Conservation (phyloP, 2,329 filamentous ascomycete species). For the Aureobasidium musti region DNA sequence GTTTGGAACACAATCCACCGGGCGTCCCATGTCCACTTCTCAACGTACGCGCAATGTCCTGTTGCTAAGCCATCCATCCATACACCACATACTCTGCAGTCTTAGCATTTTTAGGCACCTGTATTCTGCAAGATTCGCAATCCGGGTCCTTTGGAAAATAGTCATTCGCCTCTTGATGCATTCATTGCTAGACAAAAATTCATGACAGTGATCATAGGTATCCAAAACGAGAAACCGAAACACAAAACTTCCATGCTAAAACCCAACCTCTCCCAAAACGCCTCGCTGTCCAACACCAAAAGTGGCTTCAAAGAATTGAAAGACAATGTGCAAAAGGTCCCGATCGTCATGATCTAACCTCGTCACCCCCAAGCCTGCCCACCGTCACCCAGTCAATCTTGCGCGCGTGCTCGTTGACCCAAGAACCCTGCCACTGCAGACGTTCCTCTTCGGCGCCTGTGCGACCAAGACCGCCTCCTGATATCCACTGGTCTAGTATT, state of each 20-base stretch:
- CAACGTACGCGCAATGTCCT: conserved; percentile 14
- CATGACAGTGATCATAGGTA: conserved; percentile 15
- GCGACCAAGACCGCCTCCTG: conserved; percentile 66
- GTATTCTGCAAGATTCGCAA: neutral
- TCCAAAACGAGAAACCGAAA: conserved; percentile 12
- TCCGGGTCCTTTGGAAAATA: neutral
- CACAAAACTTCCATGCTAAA: neutral
- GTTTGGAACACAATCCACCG: neutral
- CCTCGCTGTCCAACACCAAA: conserved; percentile 22
- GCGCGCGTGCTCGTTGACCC: conserved; percentile 48
- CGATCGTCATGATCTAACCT: conserved; percentile 20
- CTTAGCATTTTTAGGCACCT: conserved; percentile 4
- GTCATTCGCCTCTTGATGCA: conserved; percentile 8
- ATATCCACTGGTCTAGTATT: conserved; percentile 70
- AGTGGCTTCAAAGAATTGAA: neutral
- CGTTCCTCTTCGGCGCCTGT: conserved; percentile 40
- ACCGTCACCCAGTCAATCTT: conserved; percentile 53
- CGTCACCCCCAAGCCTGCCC: conserved; percentile 52
- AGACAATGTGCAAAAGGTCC: neutral
- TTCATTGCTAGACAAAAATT: conserved; percentile 7
- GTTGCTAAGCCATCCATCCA: conserved; percentile 13
- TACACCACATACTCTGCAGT: neutral
- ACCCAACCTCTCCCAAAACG: conserved; percentile 17
- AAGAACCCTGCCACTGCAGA: conserved; percentile 49
- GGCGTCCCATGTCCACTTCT: neutral